Evolutionary conservation across 495 filamentous ascomycete genomes (phyloP), one percentile per base, ranked within the genome.

Genomic region (Hypomontagnella submonticulosa): DNA sequence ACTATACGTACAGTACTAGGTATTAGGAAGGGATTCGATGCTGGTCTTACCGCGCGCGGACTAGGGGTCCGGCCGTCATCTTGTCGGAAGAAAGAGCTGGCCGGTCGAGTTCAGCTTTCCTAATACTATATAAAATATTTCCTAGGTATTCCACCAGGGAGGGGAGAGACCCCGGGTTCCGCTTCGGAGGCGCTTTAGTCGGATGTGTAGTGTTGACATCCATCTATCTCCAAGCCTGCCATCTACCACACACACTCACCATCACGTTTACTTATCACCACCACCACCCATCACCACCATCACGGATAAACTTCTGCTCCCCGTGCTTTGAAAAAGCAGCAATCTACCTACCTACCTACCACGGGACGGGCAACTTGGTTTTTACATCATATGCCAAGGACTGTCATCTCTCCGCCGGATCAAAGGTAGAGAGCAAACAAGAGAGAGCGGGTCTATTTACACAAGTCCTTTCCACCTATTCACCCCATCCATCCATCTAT

Each of bases 201-300:
- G 43, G 38, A 52, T 52, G 18, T 15, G 43, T 49, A 33, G 57
- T 53, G 30, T 58, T 13, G 32, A 51, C 46, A 46, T 57, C n/a
- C n/a, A n/a, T n/a, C n/a, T n/a, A n/a, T n/a, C 30, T 52, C 34
- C 20, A 23, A 48, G 38, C 61, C 47, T 66, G 49, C 62, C 62
- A 60, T 60, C 62, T 60, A 54, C 62, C 55, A 66, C 56, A 59
- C 54, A 48, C 55, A 38, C 19, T 42, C 57, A 36, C 52, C 20
- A 58, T 67, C 64, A 57, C 57, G 50, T 62, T 62, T 43, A 46
- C 48, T 52, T 42, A 43, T 13, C 38, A 51, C 33, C 54, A 36
- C 41, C 32, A 51, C 34, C 43, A 50, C 38, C 43, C 11, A 20
- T 34, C 34, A 51, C 43, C 42, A 30, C 41, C 16, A 37, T 43